These are phyloP conservation scores for Scenedesmus sp. DNA, from an alignment of 163 green algal species.

Conservation along the genomic window DNA sequence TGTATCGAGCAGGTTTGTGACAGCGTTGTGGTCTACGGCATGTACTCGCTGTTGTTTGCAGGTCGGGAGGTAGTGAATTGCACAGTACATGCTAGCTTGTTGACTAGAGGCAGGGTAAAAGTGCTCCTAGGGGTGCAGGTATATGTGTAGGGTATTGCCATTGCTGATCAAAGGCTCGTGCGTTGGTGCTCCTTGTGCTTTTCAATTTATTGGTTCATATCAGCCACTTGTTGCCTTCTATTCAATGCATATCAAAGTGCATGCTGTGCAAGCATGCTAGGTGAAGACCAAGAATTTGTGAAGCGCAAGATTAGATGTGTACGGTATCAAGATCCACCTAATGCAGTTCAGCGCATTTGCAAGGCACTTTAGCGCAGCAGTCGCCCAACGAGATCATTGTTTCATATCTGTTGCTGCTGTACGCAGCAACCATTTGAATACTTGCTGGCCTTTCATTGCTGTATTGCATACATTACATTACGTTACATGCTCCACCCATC, in stretches of 20 bases:
- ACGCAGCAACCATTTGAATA: no score
- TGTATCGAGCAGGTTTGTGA: background rate
- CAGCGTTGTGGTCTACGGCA: background rate
- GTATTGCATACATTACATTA: no score
- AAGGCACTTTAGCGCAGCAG: no score
- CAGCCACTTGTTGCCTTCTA: background rate
- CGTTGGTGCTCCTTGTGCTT: background rate
- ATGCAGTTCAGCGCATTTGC: no score
- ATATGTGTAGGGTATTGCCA: background rate
- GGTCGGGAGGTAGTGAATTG: background rate
- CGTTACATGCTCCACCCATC: no score
- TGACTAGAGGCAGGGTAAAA: background rate
- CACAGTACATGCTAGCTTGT: background rate
- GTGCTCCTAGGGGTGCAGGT: background rate
- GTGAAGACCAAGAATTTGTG: background rate
- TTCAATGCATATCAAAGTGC: no score
- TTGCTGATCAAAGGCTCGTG: background rate
- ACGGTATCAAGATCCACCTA: no score
- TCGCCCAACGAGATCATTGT: no score
- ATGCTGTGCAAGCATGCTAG: background rate
- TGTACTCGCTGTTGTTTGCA: background rate
- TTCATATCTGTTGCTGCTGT: no score
- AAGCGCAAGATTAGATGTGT: no score
- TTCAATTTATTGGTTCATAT: background rate
- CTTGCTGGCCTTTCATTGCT: no score